A percentile compares a stretch with the other conserved stretches of the same genome.
Conservation (phyloP, 306 rosid genomes). For the Cucurbita ficifolia region DNA sequence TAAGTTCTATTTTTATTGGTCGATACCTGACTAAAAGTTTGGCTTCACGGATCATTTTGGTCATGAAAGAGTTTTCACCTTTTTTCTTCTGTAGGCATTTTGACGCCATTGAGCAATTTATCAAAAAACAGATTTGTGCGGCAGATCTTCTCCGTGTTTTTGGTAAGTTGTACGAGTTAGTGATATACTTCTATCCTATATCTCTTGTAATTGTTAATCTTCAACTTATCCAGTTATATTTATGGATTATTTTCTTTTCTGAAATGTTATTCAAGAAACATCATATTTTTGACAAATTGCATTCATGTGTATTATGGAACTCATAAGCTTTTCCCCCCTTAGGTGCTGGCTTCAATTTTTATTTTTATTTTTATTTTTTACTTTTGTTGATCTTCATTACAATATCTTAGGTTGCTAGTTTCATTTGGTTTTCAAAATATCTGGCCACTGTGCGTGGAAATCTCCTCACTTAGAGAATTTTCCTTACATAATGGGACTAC, state of each 20-base stretch:
- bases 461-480: not conserved
- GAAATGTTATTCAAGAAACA: not conserved
- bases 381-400: not conserved
- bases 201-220: not conserved
- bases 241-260: not conserved
- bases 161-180: conserved; percentile 33
- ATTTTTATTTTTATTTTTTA: not conserved
- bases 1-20: not conserved
- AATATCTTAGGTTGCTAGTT: not conserved
- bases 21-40: conserved; percentile 4
- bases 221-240: not conserved
- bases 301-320: not conserved
- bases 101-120: conserved; percentile 31
- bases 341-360: not conserved
- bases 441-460: not conserved
- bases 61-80: not conserved
- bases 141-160: conserved; percentile 49
- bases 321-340: not conserved
- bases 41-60: not conserved
- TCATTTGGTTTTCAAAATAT: not conserved
- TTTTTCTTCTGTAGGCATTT: conserved; percentile 26
- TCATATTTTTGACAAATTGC: not conserved
- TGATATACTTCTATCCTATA: not conserved
- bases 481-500: not conserved
- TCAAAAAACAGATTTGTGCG: conserved; percentile 37